These are phyloP conservation scores for Orobanche coerulescens DNA, from an alignment of 257 asterid genomes.

Conservation along the genomic window DNA sequence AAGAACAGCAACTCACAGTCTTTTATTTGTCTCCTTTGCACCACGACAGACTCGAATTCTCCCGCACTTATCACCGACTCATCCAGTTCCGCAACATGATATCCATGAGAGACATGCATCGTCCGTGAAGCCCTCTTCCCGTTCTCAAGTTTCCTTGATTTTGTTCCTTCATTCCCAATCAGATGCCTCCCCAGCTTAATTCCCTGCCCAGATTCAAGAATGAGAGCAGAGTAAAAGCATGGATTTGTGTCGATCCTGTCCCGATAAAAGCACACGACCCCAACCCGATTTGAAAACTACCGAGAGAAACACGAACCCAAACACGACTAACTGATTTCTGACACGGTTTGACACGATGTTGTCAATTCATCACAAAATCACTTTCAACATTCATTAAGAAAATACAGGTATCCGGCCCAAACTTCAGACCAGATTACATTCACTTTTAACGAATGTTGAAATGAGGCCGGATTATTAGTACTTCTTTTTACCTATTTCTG, in stretches of 20 bases:
- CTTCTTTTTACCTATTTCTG: too few species aligned
- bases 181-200: constrained; percentile 28
- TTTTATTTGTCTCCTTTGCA: constrained; percentile 36
- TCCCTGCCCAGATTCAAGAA: constrained; percentile 20
- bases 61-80: neutral
- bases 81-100: constrained; percentile 17
- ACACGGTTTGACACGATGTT: too few species aligned
- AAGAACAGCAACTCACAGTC: constrained; percentile 48
- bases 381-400: too few species aligned
- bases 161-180: constrained; percentile 22
- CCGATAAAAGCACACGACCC: too few species aligned
- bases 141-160: neutral
- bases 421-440: too few species aligned
- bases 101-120: constrained; percentile 24
- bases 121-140: constrained; percentile 36
- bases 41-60: constrained; percentile 33
- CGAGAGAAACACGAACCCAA: too few species aligned
- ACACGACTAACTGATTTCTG: too few species aligned
- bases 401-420: too few species aligned
- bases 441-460: too few species aligned
- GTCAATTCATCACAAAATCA: too few species aligned
- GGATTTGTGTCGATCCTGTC: neutral
- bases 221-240: neutral
- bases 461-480: too few species aligned
- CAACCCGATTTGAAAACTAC: too few species aligned